phyloP scores from a whole-genome alignment of 345 rosid genomes.

The Bretschneidera sinensis region DNA sequence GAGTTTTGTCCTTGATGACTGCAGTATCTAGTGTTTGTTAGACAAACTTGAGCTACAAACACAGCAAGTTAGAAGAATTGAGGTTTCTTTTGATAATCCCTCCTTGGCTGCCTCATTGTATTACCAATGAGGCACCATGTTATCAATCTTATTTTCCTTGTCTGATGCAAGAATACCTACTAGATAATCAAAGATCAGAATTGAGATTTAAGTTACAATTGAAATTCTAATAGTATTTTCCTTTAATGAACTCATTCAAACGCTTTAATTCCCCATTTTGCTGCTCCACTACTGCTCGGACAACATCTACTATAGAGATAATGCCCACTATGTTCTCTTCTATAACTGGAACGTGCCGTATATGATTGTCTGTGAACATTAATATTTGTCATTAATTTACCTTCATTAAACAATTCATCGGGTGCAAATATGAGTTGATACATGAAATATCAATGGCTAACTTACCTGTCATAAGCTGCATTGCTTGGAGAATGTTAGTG shows the following conservation, averaged over 20 bases:
- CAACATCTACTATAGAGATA: slow-evolving; percentile 82
- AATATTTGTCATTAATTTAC: background rate
- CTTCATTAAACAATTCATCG: background rate
- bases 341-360: slow-evolving; percentile 79
- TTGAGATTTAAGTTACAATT: no score
- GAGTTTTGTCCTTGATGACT: no score
- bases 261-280: slow-evolving; percentile 70
- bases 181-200: no score
- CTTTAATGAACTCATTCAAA: slow-evolving; percentile 74
- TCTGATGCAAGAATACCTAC: no score
- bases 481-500: slow-evolving; percentile 64
- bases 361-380: slow-evolving; percentile 47
- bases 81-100: no score
- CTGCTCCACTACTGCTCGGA: slow-evolving; percentile 75
- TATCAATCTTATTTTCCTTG: no score
- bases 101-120: no score
- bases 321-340: slow-evolving; percentile 78
- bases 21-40: no score
- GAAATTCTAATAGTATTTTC: slow-evolving; percentile 58
- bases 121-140: no score
- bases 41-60: no score
- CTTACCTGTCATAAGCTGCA: slow-evolving; percentile 91
- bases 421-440: background rate
- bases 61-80: no score
- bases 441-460: background rate